Evolutionary conservation across 306 rosid genomes (phyloP).

Genomic region (Pyrus betulifolia): DNA sequence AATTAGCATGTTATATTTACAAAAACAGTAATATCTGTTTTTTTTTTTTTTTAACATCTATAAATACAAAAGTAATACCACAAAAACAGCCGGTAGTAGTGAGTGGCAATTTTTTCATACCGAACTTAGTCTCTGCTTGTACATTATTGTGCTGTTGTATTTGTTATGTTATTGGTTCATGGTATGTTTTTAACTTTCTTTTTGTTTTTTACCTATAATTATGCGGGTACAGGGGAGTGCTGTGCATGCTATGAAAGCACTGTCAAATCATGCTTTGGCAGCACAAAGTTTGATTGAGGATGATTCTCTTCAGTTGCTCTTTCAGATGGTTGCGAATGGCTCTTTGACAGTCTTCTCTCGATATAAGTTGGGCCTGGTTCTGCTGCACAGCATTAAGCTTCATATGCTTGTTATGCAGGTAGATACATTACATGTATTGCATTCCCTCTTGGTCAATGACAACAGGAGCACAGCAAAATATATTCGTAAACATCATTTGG

Average conservation of each 20-base stretch:
- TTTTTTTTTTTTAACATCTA: too few relatives aligned
- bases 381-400: too few relatives aligned
- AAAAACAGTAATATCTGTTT: too few relatives aligned
- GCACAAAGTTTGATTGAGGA: constrained; percentile 94
- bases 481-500: constrained; percentile 90
- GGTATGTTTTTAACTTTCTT: neutral
- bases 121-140: too few relatives aligned
- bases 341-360: constrained; percentile 68
- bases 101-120: too few relatives aligned
- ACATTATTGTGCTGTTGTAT: neutral
- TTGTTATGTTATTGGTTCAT: neutral
- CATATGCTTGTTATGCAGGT: too few relatives aligned
- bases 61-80: too few relatives aligned
- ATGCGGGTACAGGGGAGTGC: constrained; percentile 83
- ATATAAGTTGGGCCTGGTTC: constrained; percentile 17
- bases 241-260: constrained; percentile 94
- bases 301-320: constrained; percentile 81
- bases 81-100: too few relatives aligned
- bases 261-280: constrained; percentile 85
- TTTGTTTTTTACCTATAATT: constrained; percentile 9
- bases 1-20: too few relatives aligned
- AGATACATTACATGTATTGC: neutral
- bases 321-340: constrained; percentile 87
- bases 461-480: constrained; percentile 90
- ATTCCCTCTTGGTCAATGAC: constrained; percentile 67